Conservation (phyloP, 257 asterid species). For the Echites panduratus region DNA sequence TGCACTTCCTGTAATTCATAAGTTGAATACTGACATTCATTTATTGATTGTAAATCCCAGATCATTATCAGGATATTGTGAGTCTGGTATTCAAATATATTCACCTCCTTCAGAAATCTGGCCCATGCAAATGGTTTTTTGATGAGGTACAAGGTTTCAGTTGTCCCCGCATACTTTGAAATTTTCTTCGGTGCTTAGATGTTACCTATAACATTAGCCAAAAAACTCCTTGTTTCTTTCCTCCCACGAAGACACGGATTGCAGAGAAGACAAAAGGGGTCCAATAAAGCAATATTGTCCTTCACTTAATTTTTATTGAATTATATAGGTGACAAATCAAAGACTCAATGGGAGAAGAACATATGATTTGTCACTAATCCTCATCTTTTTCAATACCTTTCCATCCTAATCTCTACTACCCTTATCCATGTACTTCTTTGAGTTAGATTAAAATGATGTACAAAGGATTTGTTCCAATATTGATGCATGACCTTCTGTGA, state of each 20-base stretch:
- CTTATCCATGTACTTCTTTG: not conserved
- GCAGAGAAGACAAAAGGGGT: not conserved
- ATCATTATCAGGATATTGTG: constrained; percentile 80
- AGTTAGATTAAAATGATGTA: too few relatives aligned
- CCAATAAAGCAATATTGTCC: not conserved
- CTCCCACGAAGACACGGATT: not conserved
- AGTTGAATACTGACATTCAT: not conserved
- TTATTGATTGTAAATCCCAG: constrained; percentile 26
- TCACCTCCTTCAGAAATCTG: constrained; percentile 71
- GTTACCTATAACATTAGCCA: not conserved
- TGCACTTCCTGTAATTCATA: not conserved
- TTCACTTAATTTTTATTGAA: not conserved
- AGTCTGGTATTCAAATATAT: constrained; percentile 70
- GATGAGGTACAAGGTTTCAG: constrained; percentile 59
- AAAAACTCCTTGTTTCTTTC: not conserved
- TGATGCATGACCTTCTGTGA: not conserved
- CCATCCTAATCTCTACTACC: not conserved
- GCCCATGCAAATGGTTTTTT: constrained; percentile 78
- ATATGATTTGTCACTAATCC: too few relatives aligned
- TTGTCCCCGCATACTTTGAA: not conserved
- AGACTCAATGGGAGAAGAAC: too few relatives aligned
- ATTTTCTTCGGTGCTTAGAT: not conserved
- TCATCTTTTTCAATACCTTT: not conserved
- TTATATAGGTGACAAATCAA: not conserved
- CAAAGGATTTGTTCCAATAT: too few relatives aligned